Percentiles rank a stretch among this genome's conserved stretches.
Evolutionary conservation across 768 basidiomycete genomes (phyloP).

Genomic region (Leccinum broughii): DNA sequence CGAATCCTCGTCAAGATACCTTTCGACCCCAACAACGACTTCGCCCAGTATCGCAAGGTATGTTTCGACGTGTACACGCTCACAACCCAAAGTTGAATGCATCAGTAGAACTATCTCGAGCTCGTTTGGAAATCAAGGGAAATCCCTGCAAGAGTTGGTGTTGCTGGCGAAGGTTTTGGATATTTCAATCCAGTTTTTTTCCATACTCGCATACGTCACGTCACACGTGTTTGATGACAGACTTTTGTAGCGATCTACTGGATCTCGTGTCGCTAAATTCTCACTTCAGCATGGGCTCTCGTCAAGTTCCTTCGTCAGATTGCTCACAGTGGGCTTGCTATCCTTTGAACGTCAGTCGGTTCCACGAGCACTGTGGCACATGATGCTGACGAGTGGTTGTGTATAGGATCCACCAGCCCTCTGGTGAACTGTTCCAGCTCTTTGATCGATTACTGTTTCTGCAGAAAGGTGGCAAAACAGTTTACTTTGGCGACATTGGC

Average conservation of each 20-base stretch:
- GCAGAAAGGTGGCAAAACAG: slow-evolving; percentile 51
- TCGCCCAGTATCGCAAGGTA: neutral
- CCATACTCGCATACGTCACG: neutral
- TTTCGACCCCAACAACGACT: neutral
- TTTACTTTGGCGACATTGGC: slow-evolving; percentile 43
- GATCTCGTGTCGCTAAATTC: neutral
- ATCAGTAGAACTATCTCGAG: neutral
- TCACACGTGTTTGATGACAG: neutral
- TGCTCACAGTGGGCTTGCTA: slow-evolving; percentile 54
- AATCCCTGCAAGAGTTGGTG: neutral
- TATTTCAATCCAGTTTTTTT: neutral
- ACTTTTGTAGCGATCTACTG: neutral
- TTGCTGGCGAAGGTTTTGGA: neutral
- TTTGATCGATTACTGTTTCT: slow-evolving; percentile 56
- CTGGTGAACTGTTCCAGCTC: slow-evolving; percentile 49
- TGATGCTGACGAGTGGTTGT: neutral
- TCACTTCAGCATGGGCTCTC: slow-evolving; percentile 46
- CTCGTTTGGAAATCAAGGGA: neutral
- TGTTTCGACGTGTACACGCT: neutral
- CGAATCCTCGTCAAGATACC: neutral
- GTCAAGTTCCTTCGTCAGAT: slow-evolving; percentile 49
- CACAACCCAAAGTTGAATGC: neutral
- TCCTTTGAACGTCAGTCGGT: slow-evolving; percentile 51
- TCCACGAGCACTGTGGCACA: neutral
- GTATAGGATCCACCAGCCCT: slow-evolving; percentile 35